Evolutionary conservation across 176 grass and related monocot genomes (phyloP), one percentile per base, ranked within the genome.

Genomic region (Otatea glauca): DNA sequence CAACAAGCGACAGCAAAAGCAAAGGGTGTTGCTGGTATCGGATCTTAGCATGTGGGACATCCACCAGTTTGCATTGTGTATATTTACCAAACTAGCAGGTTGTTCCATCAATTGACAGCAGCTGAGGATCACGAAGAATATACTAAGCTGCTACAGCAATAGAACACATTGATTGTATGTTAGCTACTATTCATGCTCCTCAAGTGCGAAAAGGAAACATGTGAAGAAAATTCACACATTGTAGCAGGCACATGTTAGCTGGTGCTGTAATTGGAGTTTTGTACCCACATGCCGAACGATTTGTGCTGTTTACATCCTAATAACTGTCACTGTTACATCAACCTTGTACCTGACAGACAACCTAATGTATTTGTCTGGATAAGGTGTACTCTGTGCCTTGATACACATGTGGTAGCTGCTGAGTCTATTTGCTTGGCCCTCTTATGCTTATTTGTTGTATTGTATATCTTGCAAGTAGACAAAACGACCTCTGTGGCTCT

Each of bases 11-110:
- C 97, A 29, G 84, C 90, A 9, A 94, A 99, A 70, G 91, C 93
- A 3, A 92, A 92, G 72, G 97, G 97, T 18, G 97, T 96, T 79
- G 93, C 92, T 11, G 93, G 90, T n/a, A 89, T 94, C 0, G 91
- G 91, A 48, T 93, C 95, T 64, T 94, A 93, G 86, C 74, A 23
- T 4, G 23, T 51, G 56, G 75, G 58, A 50, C 42, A 59, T 41
- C 79, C 17, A 69, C 41, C 5, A 5, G 74, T 54, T 62, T 79
- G 74, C 68, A 34, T 42, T 83, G 48, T 90, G 89, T 75, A 86
- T 87, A 20, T 65, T 70, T n/a, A 65, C 72, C 42, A 77, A 82
- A 77, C 18, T 77, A 86, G 88, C 53, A 71, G 65, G 35, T 74
- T 87, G 64, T 84, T 84, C 44, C 62, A 70, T 47, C 51, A 73